Evolutionary conservation across 768 basidiomycete genomes (phyloP).

Genomic region (Suillus luteus): DNA sequence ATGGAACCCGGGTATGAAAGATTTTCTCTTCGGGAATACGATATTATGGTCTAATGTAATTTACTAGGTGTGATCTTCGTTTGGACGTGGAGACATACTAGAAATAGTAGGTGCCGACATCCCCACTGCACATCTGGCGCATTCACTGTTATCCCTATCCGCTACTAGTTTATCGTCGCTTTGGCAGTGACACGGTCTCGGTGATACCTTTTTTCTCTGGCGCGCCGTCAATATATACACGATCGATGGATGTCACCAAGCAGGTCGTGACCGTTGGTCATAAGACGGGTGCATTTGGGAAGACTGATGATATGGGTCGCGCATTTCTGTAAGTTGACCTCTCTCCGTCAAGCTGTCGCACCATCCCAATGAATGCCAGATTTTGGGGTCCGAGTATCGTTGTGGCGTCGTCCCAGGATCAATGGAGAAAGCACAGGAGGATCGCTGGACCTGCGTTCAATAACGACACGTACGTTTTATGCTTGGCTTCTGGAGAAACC

Average conservation of each 20-base stretch:
- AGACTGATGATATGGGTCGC: constrained; percentile 14
- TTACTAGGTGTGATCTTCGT: constrained; percentile 19
- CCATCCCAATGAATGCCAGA: constrained; percentile 3
- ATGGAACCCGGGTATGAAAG: constrained; percentile 23
- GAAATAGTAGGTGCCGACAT: constrained; percentile 14
- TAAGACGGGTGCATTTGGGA: constrained; percentile 22
- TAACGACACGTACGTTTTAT: constrained; percentile 24
- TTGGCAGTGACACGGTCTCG: constrained; percentile 24
- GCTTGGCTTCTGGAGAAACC: background rate
- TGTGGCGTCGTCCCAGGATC: constrained; percentile 11
- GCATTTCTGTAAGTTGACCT: constrained; percentile 23
- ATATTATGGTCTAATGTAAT: background rate
- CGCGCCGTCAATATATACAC: constrained; percentile 24
- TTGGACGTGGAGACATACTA: constrained; percentile 28
- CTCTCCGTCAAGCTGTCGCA: constrained; percentile 1
- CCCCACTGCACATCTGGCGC: background rate
- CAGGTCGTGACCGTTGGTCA: constrained; percentile 24
- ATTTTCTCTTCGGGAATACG: background rate
- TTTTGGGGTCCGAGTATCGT: constrained; percentile 25
- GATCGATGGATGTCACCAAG: constrained; percentile 23
- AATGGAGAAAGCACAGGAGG: constrained; percentile 26
- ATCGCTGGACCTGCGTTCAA: constrained; percentile 26
- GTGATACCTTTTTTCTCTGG: constrained; percentile 24
- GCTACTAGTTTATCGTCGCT: constrained; percentile 21
- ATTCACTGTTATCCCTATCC: background rate